Evolutionary conservation across 148 eudicot species (phyloP).

Genomic region (Chenopodium quinoa): DNA sequence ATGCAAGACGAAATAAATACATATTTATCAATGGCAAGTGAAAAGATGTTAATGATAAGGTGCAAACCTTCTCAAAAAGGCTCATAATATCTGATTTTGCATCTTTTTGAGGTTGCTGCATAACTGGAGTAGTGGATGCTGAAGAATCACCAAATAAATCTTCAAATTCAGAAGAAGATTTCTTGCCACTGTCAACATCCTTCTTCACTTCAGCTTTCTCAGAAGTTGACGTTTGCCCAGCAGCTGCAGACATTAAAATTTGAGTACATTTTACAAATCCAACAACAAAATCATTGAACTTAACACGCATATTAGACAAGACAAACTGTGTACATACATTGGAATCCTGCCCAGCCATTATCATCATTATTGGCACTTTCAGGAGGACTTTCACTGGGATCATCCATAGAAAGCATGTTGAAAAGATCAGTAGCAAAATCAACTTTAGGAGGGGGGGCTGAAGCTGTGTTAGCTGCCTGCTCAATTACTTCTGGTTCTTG

Average conservation of each 20-base stretch:
- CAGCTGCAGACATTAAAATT: constrained; percentile 49
- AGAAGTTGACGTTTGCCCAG: constrained; percentile 59
- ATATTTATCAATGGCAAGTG: neutral
- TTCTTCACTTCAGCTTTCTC: constrained; percentile 42
- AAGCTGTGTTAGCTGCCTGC: constrained; percentile 38
- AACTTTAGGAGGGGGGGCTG: constrained; percentile 63
- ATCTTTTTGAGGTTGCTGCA: constrained; percentile 69
- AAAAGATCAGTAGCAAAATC: constrained; percentile 92
- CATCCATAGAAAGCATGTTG: constrained; percentile 87
- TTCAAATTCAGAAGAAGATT: constrained; percentile 64
- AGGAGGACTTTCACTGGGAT: constrained; percentile 54
- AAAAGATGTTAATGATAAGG: neutral
- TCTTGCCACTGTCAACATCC: constrained; percentile 43
- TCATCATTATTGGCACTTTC: constrained; percentile 68
- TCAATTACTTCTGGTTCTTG: constrained; percentile 48
- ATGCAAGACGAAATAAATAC: neutral
- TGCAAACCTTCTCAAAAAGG: constrained; percentile 89
- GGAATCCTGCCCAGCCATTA: constrained; percentile 89
- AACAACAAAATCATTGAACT: neutral
- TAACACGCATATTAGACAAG: neutral
- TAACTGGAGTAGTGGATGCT: constrained; percentile 36
- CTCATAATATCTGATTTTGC: constrained; percentile 89
- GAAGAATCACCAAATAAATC: constrained; percentile 68
- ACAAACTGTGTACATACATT: constrained; percentile 52
- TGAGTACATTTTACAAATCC: neutral